Evolutionary conservation across 148 eudicot genomes (phyloP), one percentile per base, ranked within the genome.

Genomic region (Camellia sinensis): DNA sequence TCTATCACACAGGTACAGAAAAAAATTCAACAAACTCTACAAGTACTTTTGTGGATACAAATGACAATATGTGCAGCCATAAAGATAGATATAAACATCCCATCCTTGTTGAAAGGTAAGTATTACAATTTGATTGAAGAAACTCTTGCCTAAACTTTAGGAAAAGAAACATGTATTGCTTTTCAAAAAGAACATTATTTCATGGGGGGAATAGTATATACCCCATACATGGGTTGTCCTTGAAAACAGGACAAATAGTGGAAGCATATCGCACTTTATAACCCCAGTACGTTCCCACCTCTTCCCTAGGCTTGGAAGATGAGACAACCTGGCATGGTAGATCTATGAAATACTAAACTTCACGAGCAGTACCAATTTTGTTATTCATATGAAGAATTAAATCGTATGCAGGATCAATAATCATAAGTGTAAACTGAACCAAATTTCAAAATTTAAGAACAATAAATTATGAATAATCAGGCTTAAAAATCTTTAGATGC

Each of bases 241-340:
- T 85, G 80, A 91, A 80, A 54, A 90, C 97, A 82, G 94, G 89
- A 81, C 91, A 93, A 80, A 96, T 84, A 80, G 88, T 93, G 74
- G 99, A 85, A 82, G 99, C 99, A 86, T 96, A 93, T 65, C 99
- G 83, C 70, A 92, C 97, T 85, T 87, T 96, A 83, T 96, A 96
- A 18, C 99, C 99, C 99, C 99, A 93, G 81, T 93, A 96, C 87
- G 81, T 87, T 63, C 95, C 95, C 73, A 75, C 86, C 86, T 88
- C 92, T 81, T 96, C 91, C 84, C 83, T 83, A 29, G 99, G 99
- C 81, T 80, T 88, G 64, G 88, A 85, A 82, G 95, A 87, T 54
- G 95, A 80, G 61, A 94, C 98, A 81, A 93, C 84, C 88, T 89
- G 90, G 71, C 73, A 93, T 62, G 79, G 76, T 15, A 73, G 72